phyloP scores from a whole-genome alignment of 2,329 filamentous ascomycete species.

The Ophiostoma populinum region DNA sequence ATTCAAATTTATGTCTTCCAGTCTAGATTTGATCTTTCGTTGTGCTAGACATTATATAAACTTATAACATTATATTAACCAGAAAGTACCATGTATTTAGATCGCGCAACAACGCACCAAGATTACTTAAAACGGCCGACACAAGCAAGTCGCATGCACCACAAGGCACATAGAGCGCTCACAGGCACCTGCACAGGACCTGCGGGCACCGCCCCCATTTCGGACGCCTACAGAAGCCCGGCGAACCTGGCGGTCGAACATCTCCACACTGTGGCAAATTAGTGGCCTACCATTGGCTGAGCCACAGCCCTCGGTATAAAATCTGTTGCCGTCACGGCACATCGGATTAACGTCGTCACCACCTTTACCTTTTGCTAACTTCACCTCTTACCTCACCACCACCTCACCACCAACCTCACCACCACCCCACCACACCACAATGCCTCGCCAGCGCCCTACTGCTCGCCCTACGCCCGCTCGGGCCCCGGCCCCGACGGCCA shows the following conservation, averaged over 20 bases:
- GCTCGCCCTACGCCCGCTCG: slow-evolving; percentile 44
- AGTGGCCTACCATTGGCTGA: slow-evolving; percentile 9
- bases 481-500: slow-evolving; percentile 35
- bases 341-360: neutral
- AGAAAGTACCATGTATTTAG: too few relatives aligned
- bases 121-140: too few relatives aligned
- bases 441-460: slow-evolving; percentile 65
- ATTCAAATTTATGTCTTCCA: too few relatives aligned
- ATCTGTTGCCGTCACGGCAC: slow-evolving; percentile 2
- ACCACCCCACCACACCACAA: slow-evolving; percentile 18
- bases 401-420: neutral
- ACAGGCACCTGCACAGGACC: too few relatives aligned
- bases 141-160: too few relatives aligned
- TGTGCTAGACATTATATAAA: too few relatives aligned
- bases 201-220: neutral
- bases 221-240: neutral
- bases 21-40: too few relatives aligned
- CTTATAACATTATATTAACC: too few relatives aligned
- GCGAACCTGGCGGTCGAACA: neutral
- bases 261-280: slow-evolving; percentile 10
- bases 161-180: too few relatives aligned
- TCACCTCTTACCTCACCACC: neutral
- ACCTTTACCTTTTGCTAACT: neutral
- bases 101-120: too few relatives aligned
- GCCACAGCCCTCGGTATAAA: slow-evolving; percentile 7